Conservation (phyloP, 1,284 basidiomycete genomes). For the Apiotrichum gamsii region DNA sequence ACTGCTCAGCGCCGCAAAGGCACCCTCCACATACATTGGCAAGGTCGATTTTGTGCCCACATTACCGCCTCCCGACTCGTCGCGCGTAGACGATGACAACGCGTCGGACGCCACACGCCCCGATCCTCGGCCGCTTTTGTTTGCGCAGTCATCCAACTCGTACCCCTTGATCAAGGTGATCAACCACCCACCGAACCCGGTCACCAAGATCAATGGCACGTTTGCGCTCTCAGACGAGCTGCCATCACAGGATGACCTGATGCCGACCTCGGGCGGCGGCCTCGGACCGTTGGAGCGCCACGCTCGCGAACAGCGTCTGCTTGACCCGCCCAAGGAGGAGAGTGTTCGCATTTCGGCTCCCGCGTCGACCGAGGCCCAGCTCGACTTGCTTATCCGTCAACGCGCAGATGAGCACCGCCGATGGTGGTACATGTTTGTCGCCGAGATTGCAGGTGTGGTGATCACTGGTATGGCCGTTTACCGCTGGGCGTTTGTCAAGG, state of each 20-base stretch:
- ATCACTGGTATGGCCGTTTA: constrained; percentile 18
- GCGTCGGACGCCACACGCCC: background rate
- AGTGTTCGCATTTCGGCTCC: background rate
- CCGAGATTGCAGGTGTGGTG: constrained; percentile 15
- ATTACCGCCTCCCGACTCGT: constrained; percentile 11
- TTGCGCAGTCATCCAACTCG: constrained; percentile 40
- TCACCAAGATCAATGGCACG: constrained; percentile 34
- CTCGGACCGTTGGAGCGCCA: constrained; percentile 22
- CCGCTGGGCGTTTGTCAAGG: constrained; percentile 16
- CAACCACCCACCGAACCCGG: constrained; percentile 16
- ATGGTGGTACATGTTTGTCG: constrained; percentile 16
- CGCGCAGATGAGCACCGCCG: background rate
- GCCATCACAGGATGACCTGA: constrained; percentile 25
- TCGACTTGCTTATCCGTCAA: background rate
- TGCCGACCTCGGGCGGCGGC: background rate
- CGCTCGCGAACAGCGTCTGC: constrained; percentile 15
- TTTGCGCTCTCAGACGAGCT: constrained; percentile 37
- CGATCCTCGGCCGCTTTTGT: constrained; percentile 25
- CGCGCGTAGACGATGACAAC: background rate
- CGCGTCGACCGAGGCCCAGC: constrained; percentile 1
- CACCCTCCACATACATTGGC: constrained; percentile 40
- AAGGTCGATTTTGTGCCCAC: constrained; percentile 27
- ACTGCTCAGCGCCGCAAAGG: constrained; percentile 12
- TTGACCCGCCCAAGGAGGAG: constrained; percentile 34
- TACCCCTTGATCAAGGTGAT: constrained; percentile 43